Evolutionary conservation across 352 stramenopile species (phyloP).

Genomic region (Pythium brassicae): DNA sequence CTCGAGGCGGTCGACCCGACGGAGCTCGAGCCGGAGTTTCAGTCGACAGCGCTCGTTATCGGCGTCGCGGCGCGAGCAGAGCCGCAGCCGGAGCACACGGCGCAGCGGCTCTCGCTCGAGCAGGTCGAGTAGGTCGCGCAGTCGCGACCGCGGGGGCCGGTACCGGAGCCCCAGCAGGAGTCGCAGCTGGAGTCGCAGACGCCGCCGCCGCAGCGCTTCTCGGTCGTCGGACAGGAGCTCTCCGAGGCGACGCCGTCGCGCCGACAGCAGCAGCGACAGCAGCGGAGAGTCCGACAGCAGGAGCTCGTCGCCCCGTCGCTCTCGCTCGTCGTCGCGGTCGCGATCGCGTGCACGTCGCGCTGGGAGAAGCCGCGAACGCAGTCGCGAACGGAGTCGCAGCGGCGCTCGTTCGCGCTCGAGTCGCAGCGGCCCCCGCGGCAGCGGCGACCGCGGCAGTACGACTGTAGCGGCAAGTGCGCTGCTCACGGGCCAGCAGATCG

Average conservation of each 20-base stretch:
- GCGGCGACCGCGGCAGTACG: not conserved
- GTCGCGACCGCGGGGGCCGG: not conserved
- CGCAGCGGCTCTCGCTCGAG: not conserved
- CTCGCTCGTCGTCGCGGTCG: conserved; percentile 8
- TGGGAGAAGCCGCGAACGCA: conserved; percentile 1
- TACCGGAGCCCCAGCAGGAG: conserved; percentile 3
- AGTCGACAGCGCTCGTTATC: conserved; percentile 19
- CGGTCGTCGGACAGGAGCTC: conserved; percentile 12
- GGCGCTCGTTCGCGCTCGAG: not conserved
- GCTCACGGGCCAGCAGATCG: conserved; percentile 72
- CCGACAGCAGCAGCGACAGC: conserved; percentile 6
- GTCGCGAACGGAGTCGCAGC: not conserved
- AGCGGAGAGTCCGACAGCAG: conserved; percentile 5
- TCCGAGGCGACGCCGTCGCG: conserved; percentile 12
- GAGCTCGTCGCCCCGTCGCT: conserved; percentile 5
- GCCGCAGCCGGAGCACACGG: conserved; percentile 20
- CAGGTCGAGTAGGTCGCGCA: too few species aligned
- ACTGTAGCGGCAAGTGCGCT: conserved; percentile 14
- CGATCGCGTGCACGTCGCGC: conserved; percentile 5
- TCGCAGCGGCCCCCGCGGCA: too few species aligned
- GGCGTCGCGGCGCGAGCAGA: not conserved
- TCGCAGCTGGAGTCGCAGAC: conserved; percentile 24
- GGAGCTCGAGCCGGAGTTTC: conserved; percentile 32
- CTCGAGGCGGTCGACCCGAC: conserved; percentile 8
- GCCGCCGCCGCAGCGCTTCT: conserved; percentile 11